Conservation (phyloP, 1,284 basidiomycete species). For the Xerocomus minutiporus region DNA sequence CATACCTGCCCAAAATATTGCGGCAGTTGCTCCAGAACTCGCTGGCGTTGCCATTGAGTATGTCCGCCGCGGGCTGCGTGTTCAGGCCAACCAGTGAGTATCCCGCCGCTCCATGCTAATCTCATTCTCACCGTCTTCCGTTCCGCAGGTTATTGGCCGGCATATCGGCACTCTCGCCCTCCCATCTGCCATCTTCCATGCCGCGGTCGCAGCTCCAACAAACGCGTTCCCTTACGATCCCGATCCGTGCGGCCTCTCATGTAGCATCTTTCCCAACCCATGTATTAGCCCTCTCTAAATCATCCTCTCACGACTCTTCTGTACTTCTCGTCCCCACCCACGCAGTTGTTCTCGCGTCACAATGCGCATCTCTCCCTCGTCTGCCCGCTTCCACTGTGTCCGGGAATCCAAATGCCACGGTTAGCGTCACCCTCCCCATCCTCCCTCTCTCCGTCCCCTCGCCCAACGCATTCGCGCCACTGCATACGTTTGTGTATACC, state of each 20-base stretch:
- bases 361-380: conserved; percentile 55
- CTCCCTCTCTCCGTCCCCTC: conserved; percentile 64
- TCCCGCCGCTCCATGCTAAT: neutral
- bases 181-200: conserved; percentile 47
- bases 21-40: conserved; percentile 53
- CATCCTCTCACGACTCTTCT: conserved; percentile 36
- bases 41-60: conserved; percentile 55
- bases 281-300: conserved; percentile 48
- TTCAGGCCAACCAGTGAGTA: conserved; percentile 49
- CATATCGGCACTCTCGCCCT: conserved; percentile 43
- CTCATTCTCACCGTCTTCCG: conserved; percentile 3
- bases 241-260: conserved; percentile 36
- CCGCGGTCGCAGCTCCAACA: conserved; percentile 45
- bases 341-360: conserved; percentile 51
- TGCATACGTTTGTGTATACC: conserved; percentile 63
- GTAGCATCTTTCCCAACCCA: conserved; percentile 50
- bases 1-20: conserved; percentile 48
- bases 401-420: conserved; percentile 33
- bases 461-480: conserved; percentile 58
- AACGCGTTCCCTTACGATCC: conserved; percentile 41
- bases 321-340: conserved; percentile 51
- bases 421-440: conserved; percentile 50
- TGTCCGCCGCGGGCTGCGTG: conserved; percentile 48
- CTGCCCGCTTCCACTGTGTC: conserved; percentile 39
- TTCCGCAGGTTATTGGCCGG: conserved; percentile 48